phyloP scores from a whole-genome alignment of 1,284 basidiomycete species.

The Tylopilus microsporus region DNA sequence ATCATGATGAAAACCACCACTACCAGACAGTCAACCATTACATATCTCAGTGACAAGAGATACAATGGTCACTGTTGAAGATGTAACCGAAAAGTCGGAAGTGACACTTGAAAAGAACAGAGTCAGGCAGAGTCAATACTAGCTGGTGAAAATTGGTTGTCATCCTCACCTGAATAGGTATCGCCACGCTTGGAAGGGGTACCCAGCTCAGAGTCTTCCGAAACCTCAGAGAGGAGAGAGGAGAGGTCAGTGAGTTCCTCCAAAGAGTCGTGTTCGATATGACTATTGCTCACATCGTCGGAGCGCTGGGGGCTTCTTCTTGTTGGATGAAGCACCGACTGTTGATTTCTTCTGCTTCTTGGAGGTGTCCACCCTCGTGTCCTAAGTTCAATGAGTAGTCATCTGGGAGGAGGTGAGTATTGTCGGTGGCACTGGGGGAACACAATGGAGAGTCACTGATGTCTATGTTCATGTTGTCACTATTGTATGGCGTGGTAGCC shows the following conservation, averaged over 20 bases:
- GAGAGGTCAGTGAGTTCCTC: conserved; percentile 20
- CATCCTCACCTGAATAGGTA: too few species aligned
- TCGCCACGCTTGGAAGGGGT: conserved; percentile 26
- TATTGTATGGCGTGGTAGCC: conserved; percentile 2
- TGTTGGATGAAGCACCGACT: conserved; percentile 2
- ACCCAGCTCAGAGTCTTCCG: conserved; percentile 27
- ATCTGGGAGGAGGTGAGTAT: conserved; percentile 5
- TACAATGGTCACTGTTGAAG: too few species aligned
- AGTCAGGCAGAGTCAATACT: too few species aligned
- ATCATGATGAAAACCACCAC: too few species aligned
- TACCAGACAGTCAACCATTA: too few species aligned
- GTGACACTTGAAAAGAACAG: too few species aligned
- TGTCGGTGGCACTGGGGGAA: conserved; percentile 7
- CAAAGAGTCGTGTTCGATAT: conserved; percentile 20
- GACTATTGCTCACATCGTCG: conserved; percentile 26
- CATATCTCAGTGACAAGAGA: too few species aligned
- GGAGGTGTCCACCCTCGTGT: not conserved
- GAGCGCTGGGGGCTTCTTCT: conserved; percentile 17
- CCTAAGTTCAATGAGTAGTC: not conserved
- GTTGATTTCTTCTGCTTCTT: conserved; percentile 15
- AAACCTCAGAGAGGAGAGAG: conserved; percentile 17
- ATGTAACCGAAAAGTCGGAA: too few species aligned
- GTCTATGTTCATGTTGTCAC: conserved; percentile 25
- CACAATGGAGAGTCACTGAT: conserved; percentile 13
- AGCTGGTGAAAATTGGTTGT: too few species aligned